Percentiles rank a stretch among this genome's conserved stretches.
Evolutionary conservation across 31 red algal species (phyloP).

Genomic region (Odonthalia washingtoniensis): DNA sequence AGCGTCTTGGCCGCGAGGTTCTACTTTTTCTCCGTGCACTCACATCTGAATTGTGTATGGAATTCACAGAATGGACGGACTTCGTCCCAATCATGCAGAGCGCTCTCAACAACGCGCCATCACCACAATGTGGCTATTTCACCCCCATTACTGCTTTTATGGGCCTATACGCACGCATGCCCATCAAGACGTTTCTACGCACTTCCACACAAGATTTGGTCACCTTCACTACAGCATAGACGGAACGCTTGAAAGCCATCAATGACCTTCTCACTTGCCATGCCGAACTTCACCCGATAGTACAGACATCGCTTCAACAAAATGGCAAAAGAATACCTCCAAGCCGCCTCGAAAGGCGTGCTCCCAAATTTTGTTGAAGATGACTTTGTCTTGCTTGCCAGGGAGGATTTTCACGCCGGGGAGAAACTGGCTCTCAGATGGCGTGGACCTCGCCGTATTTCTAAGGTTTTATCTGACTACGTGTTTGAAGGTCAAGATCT

Average conservation of each 20-base stretch:
- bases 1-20: not conserved
- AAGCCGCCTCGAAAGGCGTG: not conserved
- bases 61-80: conserved; percentile 3
- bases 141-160: not conserved
- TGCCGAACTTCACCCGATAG: not conserved
- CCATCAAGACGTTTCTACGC: not conserved
- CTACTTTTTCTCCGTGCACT: not conserved
- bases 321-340: not conserved
- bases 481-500: conserved; percentile 6
- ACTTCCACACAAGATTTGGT: not conserved
- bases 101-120: conserved; percentile 1
- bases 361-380: conserved; percentile 1
- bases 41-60: not conserved
- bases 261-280: not conserved
- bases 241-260: not conserved
- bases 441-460: not conserved
- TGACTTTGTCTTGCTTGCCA: not conserved
- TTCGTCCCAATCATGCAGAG: not conserved
- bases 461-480: not conserved
- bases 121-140: not conserved
- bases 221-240: not conserved
- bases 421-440: not conserved
- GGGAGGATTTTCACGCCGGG: not conserved
- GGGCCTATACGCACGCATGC: not conserved
- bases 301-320: not conserved